Percentiles rank a stretch among this genome's conserved stretches.
Conservation (phyloP, 768 basidiomycete genomes). For the Rhizopogon vinicolor region DNA sequence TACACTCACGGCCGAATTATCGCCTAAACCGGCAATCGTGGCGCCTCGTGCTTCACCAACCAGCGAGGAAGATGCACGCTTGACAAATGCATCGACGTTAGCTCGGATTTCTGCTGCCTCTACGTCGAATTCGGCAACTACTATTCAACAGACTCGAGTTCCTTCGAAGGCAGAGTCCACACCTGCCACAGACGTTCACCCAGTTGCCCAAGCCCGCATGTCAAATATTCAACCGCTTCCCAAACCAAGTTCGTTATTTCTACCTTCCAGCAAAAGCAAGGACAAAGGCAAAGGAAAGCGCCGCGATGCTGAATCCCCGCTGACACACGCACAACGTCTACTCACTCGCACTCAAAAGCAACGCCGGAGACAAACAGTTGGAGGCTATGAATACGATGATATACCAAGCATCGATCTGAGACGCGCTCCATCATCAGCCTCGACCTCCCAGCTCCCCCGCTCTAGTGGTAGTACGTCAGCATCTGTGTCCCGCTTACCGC, state of each 20-base stretch:
- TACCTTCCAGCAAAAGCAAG: background rate
- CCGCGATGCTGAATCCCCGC: background rate
- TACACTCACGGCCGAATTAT: no score
- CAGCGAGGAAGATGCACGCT: background rate
- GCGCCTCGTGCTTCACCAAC: background rate
- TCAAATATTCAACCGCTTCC: background rate
- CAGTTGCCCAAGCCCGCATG: background rate
- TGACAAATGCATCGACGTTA: background rate
- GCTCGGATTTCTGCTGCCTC: background rate
- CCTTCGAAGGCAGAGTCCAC: background rate
- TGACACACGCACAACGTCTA: background rate
- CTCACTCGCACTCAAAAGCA: background rate
- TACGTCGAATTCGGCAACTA: background rate
- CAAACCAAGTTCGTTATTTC: background rate
- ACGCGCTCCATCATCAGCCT: slow-evolving; percentile 10
- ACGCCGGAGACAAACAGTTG: slow-evolving; percentile 8
- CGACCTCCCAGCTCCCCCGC: background rate
- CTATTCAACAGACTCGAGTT: background rate
- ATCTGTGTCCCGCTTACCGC: background rate
- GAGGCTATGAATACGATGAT: background rate
- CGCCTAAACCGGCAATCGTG: background rate
- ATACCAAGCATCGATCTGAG: slow-evolving; percentile 22
- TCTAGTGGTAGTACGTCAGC: background rate
- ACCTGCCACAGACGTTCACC: background rate
- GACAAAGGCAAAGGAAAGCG: background rate